Evolutionary conservation across 768 basidiomycete species (phyloP).

Genomic region (Mycena polygramma): DNA sequence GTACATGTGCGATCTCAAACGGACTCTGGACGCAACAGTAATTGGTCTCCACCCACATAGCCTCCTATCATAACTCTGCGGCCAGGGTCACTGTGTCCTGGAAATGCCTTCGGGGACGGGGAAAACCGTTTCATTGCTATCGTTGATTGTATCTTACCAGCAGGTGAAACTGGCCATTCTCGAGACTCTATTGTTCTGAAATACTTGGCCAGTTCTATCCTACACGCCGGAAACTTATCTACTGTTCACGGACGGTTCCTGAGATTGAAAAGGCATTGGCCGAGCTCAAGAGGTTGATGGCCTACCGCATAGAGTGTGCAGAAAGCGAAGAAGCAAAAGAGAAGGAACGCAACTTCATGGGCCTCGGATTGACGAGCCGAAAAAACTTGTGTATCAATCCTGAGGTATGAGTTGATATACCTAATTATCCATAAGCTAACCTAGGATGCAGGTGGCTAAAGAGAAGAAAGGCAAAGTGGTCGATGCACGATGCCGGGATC

Average conservation of each 20-base stretch:
- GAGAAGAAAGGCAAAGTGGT: conserved; percentile 99
- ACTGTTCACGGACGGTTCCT: conserved; percentile 99
- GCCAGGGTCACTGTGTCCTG: conserved; percentile 96
- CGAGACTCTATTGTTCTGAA: conserved; percentile 20
- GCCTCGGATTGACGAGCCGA: conserved; percentile 93
- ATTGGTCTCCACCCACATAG: conserved; percentile 18
- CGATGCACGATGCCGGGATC: conserved; percentile 95
- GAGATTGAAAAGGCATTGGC: conserved; percentile 99
- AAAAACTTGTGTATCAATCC: conserved; percentile 98
- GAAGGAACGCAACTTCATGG: conserved; percentile 87
- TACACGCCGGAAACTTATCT: conserved; percentile 93
- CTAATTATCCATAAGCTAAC: too few species aligned
- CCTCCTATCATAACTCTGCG: conserved; percentile 13
- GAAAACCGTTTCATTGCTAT: conserved; percentile 96
- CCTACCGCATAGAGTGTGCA: conserved; percentile 81
- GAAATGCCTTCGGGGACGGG: conserved; percentile 99
- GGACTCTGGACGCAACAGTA: conserved; percentile 95
- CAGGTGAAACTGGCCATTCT: conserved; percentile 65
- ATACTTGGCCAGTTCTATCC: conserved; percentile 81
- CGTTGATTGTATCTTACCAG: conserved; percentile 97
- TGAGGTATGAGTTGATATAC: conserved; percentile 66
- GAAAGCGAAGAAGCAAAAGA: conserved; percentile 80
- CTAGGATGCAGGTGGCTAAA: conserved; percentile 79
- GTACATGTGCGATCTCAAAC: conserved; percentile 99
- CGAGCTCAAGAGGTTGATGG: conserved; percentile 94